Conservation (phyloP, 768 basidiomycete species). For the Russula foetens region DNA sequence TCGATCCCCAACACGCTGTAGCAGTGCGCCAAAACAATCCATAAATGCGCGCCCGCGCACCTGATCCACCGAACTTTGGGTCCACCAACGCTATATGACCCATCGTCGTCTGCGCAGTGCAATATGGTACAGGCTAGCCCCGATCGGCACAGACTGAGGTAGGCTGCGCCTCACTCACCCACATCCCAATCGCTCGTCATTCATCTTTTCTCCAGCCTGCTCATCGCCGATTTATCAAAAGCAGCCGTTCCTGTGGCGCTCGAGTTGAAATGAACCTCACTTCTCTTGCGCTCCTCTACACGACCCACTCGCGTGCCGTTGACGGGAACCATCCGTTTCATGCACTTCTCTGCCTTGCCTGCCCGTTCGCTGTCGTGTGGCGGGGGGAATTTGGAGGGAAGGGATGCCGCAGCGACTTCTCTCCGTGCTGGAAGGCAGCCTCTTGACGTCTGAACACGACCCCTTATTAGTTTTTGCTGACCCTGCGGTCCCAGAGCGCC, state of each 20-base stretch:
- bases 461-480: slow-evolving; percentile 5
- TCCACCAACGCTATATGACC: background rate
- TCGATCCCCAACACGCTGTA: slow-evolving; percentile 12
- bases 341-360: slow-evolving; percentile 12
- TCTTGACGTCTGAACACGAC: slow-evolving; percentile 8
- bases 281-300: slow-evolving; percentile 9
- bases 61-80: background rate
- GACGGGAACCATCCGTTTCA: slow-evolving; percentile 11
- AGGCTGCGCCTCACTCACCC: background rate
- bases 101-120: background rate
- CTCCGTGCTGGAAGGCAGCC: slow-evolving; percentile 11
- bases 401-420: slow-evolving; percentile 11
- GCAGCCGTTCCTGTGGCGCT: slow-evolving; percentile 13
- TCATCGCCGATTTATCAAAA: slow-evolving; percentile 15
- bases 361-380: slow-evolving; percentile 8
- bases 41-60: background rate
- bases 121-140: background rate
- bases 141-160: slow-evolving; percentile 1
- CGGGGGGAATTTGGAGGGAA: background rate
- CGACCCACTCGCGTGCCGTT: slow-evolving; percentile 12
- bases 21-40: background rate
- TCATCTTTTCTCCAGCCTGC: background rate
- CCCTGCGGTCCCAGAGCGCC: slow-evolving; percentile 15
- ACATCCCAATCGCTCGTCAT: background rate
- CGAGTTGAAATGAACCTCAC: slow-evolving; percentile 5